Evolutionary conservation across 1,284 basidiomycete genomes (phyloP).

Genomic region (Cutaneotrichosporon mucoides): DNA sequence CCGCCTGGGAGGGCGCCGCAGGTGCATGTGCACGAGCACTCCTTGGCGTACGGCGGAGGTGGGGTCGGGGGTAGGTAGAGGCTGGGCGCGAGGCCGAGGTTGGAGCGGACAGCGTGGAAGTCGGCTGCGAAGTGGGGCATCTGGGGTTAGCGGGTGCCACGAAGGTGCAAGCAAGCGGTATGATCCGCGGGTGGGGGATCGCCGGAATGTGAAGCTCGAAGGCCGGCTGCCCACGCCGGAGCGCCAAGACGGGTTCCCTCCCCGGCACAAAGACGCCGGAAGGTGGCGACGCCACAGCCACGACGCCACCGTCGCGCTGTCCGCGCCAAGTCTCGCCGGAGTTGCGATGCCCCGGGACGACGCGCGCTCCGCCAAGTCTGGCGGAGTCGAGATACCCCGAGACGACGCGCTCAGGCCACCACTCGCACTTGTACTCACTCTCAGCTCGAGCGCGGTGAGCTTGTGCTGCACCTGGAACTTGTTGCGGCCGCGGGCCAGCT

Average conservation of each 20-base stretch:
- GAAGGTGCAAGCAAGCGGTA: too few species aligned
- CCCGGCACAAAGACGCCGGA: background rate
- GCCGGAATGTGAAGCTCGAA: too few species aligned
- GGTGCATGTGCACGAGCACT: constrained; percentile 12
- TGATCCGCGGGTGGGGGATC: too few species aligned
- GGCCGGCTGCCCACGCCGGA: too few species aligned
- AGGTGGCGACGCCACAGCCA: background rate
- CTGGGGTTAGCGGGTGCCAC: background rate
- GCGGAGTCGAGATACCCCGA: too few species aligned
- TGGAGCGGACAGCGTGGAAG: constrained; percentile 14
- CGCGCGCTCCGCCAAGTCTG: too few species aligned
- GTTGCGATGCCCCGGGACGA: background rate
- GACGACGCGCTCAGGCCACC: too few species aligned
- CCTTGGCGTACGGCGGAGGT: constrained; percentile 8
- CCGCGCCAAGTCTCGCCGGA: background rate
- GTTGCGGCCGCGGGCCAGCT: constrained; percentile 3
- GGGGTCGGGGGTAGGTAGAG: constrained; percentile 2
- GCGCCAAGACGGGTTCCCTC: too few species aligned
- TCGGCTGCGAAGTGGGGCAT: constrained; percentile 18
- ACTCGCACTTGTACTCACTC: constrained; percentile 18
- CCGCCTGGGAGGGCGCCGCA: constrained; percentile 8
- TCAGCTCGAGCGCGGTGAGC: constrained; percentile 31
- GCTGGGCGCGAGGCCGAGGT: constrained; percentile 12
- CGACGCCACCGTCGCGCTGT: background rate
- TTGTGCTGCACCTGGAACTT: constrained; percentile 28